These are phyloP conservation scores for Apiospora malaysiana DNA, from an alignment of 2,329 filamentous ascomycete genomes.

Conservation along the genomic window DNA sequence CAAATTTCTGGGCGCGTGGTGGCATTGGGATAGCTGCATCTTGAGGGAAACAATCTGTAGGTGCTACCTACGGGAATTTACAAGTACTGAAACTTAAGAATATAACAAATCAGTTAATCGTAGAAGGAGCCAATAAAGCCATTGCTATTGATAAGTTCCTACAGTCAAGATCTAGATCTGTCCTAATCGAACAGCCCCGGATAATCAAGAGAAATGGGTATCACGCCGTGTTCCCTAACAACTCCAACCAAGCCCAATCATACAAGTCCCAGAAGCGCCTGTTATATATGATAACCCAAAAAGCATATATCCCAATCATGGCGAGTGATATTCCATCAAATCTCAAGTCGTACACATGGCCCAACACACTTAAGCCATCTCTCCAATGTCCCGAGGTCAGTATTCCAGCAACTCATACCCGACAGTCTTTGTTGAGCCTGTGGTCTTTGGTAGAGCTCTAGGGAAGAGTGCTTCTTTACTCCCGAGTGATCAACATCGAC, in stretches of 20 bases:
- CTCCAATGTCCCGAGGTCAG: background rate
- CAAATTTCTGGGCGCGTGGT: too few species aligned
- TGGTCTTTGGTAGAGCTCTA: background rate
- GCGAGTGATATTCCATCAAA: background rate
- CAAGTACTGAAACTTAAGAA: background rate
- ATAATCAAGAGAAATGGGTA: constrained; percentile 3
- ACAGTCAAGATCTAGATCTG: background rate
- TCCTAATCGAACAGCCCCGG: background rate
- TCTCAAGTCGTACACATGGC: background rate
- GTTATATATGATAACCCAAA: background rate
- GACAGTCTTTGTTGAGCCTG: background rate
- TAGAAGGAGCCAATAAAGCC: too few species aligned
- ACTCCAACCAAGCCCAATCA: background rate
- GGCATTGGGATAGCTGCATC: too few species aligned
- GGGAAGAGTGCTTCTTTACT: background rate
- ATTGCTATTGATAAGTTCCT: background rate
- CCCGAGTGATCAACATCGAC: background rate
- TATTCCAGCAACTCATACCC: background rate
- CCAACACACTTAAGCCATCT: background rate
- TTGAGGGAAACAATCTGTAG: too few species aligned
- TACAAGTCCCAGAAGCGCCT: background rate
- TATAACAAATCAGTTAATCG: too few species aligned
- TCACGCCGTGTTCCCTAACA: background rate
- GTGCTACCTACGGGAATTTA: background rate
- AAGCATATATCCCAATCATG: background rate